Conservation (phyloP, 176 grass and related monocot genomes). For the Triticum turgidum region DNA sequence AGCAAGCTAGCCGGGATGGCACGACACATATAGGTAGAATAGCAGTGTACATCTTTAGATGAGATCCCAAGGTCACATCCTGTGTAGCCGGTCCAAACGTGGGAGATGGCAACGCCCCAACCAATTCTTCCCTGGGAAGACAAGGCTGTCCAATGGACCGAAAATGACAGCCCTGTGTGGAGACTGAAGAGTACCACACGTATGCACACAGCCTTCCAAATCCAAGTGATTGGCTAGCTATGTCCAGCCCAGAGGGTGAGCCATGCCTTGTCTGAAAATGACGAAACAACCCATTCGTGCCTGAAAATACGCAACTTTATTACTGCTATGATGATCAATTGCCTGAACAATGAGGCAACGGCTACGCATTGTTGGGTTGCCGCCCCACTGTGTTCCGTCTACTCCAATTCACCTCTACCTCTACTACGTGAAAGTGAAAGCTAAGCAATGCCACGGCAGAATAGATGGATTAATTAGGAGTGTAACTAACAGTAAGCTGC, state of each 20-base stretch:
- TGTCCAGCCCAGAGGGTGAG: background rate
- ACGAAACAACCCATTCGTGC: background rate
- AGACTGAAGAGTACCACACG: background rate
- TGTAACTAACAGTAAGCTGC: background rate
- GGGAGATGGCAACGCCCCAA: conserved; percentile 14
- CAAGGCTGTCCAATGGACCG: background rate
- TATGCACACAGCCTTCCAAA: background rate
- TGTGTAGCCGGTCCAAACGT: conserved; percentile 5
- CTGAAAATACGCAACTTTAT: background rate
- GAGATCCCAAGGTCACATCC: background rate
- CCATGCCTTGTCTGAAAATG: conserved; percentile 1
- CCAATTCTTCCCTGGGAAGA: background rate
- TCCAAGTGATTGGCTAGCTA: background rate
- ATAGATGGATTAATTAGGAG: background rate
- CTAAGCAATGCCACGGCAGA: background rate
- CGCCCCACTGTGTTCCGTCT: background rate
- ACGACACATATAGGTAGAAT: background rate
- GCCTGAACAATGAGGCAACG: background rate
- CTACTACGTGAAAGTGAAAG: conserved; percentile 21
- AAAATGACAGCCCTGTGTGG: background rate
- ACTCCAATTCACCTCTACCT: background rate
- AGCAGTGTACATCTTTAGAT: background rate
- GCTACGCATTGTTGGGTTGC: background rate
- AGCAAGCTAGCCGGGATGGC: background rate
- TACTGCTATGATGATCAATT: background rate